Percentiles rank a stretch among this genome's conserved stretches.
phyloP scores from a whole-genome alignment of 371 early-diverging fungal species.

The Haplosporangium sp. region DNA sequence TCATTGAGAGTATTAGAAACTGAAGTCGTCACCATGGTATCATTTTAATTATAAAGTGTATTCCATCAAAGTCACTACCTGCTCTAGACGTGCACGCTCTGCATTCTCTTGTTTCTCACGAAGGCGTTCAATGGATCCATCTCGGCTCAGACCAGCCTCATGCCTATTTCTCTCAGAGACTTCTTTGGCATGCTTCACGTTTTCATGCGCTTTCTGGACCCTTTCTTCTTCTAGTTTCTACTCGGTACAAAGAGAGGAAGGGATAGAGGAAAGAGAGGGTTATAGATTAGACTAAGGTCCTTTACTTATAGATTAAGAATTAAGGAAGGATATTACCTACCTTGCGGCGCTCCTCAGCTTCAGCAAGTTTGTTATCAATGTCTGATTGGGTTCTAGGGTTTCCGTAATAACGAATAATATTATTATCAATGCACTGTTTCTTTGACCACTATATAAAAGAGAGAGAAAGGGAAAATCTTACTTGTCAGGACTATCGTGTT shows the following conservation, averaged over 20 bases:
- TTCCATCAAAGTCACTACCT: conserved; percentile 15
- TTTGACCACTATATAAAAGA: not conserved
- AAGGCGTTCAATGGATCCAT: conserved; percentile 39
- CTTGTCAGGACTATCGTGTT: conserved; percentile 36
- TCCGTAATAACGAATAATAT: too few relatives aligned
- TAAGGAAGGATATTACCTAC: conserved; percentile 6
- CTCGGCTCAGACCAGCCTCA: conserved; percentile 29
- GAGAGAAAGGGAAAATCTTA: conserved; percentile 8
- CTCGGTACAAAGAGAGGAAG: not conserved
- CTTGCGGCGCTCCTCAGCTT: conserved; percentile 54
- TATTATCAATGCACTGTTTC: not conserved
- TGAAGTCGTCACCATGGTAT: not conserved
- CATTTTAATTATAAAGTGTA: not conserved
- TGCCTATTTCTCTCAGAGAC: conserved; percentile 43
- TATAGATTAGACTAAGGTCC: too few relatives aligned
- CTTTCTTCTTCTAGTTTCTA: conserved; percentile 51
- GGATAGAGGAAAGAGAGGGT: not conserved
- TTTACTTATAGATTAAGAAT: not conserved
- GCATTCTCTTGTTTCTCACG: conserved; percentile 55
- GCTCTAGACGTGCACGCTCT: conserved; percentile 43
- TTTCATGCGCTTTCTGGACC: conserved; percentile 50
- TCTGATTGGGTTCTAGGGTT: conserved; percentile 36
- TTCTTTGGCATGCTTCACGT: conserved; percentile 48
- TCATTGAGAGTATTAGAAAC: not conserved
- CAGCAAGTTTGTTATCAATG: conserved; percentile 47